Evolutionary conservation across 768 basidiomycete species (phyloP).

Genomic region (Xanthoconium purpureum): DNA sequence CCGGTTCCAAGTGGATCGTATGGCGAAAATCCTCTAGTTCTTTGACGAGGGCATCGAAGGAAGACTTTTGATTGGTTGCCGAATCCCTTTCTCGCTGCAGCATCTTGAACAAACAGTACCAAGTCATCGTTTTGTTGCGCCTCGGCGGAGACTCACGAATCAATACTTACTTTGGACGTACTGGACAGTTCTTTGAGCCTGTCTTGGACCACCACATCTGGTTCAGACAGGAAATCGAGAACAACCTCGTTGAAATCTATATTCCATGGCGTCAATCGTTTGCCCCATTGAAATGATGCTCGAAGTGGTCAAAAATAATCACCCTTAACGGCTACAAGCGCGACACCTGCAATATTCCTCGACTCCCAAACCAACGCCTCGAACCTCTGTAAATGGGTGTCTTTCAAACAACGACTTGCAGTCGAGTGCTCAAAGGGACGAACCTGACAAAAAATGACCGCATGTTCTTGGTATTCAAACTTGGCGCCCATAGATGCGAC

Average conservation of each 20-base stretch:
- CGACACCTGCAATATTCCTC: conserved; percentile 12
- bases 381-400: conserved; percentile 6
- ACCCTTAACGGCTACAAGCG: conserved; percentile 19
- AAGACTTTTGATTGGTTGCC: conserved; percentile 2
- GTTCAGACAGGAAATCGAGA: conserved; percentile 18
- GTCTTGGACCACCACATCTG: conserved; percentile 4
- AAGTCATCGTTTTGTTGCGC: not conserved
- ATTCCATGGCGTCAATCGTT: too few species aligned
- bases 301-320: not conserved
- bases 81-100: conserved; percentile 11
- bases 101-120: conserved; percentile 2
- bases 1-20: not conserved
- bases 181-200: conserved; percentile 14
- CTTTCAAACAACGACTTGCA: not conserved
- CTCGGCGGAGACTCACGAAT: not conserved
- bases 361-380: conserved; percentile 18
- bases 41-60: conserved; percentile 8
- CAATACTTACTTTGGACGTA: conserved; percentile 5
- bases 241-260: conserved; percentile 21
- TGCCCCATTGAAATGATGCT: not conserved
- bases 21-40: conserved; percentile 9
- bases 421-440: not conserved
- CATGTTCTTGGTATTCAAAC: conserved; percentile 10
- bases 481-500: not conserved
- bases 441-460: conserved; percentile 11